Base-by-base conservation (phyloP, 1,284 basidiomycete species). In the Ganoderma lucidum region DNA sequence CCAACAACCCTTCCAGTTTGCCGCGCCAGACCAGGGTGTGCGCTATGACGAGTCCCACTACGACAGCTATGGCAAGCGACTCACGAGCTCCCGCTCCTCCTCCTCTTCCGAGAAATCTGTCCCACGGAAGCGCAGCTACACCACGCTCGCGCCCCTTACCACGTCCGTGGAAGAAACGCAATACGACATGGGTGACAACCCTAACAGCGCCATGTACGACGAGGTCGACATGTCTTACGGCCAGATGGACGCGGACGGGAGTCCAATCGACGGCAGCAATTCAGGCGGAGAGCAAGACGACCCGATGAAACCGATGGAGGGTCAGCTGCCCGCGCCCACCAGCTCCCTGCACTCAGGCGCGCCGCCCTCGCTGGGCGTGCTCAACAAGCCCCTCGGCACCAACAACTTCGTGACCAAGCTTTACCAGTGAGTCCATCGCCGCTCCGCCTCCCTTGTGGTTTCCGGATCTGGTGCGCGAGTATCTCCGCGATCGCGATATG, bases 371-470 rank as follows among this genome's bases (percentile, higher is more conserved):
- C 85, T 90, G 79, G 87, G 84, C 71, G 77, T 87, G 62, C 82
- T 90, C 23, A 86, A 88, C 63, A 93, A 92, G 76, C 86, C 91
- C 19, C 83, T 89, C 75, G 88, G 87, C 23, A 91, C 90, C 48
- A 94, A 94, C 76, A 94, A 94, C 76, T 94, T 94, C 78, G 92
- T 94, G 59, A 91, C 91, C 15, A 94, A 94, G 83, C 83, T 94
- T 37, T 94, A 93, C 80, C 91, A 93, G 92, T 93, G 74, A 78
- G 92, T 87, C 15, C 68, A 70, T 63, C 44, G 30, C 44, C 62
- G 42, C 44, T 37, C 56, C 42, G 9, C 35, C 37, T 28, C 68
- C 41, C 48, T 41, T 30, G 37, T 14, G n/a, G 53, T 39, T 17
- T 53, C 44, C 58, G 30, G 60, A 62, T 66, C 45, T 39, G 28